A percentile compares a stretch with the other conserved stretches of the same genome.
Evolutionary conservation across 2,329 filamentous ascomycete genomes (phyloP).

Genomic region (Eutypella sp.): DNA sequence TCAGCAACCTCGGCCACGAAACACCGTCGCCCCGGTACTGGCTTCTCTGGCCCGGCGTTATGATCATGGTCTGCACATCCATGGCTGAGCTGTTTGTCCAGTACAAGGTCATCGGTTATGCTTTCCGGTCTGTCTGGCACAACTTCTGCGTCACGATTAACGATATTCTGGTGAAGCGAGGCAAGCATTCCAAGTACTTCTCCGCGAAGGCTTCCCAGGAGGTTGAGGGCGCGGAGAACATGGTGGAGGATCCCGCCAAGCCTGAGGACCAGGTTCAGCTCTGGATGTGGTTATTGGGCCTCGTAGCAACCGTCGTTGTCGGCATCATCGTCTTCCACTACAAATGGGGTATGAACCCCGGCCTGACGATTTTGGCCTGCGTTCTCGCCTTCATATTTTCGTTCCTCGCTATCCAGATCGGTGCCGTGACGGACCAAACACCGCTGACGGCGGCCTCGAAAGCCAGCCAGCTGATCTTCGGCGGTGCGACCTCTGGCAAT

Average conservation of each 20-base stretch:
- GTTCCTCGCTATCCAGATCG: conserved; percentile 57
- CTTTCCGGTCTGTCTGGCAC: conserved; percentile 43
- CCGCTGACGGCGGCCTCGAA: conserved; percentile 64
- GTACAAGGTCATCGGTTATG: conserved; percentile 33
- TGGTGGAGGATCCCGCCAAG: conserved; percentile 45
- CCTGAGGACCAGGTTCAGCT: conserved; percentile 42
- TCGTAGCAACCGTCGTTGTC: conserved; percentile 43
- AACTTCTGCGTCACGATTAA: conserved; percentile 39
- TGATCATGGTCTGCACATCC: conserved; percentile 36
- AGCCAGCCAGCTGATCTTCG: conserved; percentile 64
- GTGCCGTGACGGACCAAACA: conserved; percentile 55
- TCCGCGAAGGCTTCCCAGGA: conserved; percentile 32
- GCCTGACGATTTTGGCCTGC: conserved; percentile 51
- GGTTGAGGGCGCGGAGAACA: conserved; percentile 29
- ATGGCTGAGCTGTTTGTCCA: conserved; percentile 35
- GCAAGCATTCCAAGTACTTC: conserved; percentile 39
- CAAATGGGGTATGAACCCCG: conserved; percentile 52
- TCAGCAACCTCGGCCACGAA: conserved; percentile 26
- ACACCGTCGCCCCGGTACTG: conserved; percentile 35
- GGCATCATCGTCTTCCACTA: conserved; percentile 47
- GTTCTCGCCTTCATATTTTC: conserved; percentile 57
- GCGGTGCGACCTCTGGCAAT: conserved; percentile 55
- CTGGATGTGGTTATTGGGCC: conserved; percentile 48
- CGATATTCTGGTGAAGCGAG: conserved; percentile 30
- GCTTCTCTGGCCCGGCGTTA: conserved; percentile 38